A percentile compares a stretch with the other conserved stretches of the same genome.
Evolutionary conservation across 2,329 filamentous ascomycete genomes (phyloP).

Genomic region (Phialophora chinensis): DNA sequence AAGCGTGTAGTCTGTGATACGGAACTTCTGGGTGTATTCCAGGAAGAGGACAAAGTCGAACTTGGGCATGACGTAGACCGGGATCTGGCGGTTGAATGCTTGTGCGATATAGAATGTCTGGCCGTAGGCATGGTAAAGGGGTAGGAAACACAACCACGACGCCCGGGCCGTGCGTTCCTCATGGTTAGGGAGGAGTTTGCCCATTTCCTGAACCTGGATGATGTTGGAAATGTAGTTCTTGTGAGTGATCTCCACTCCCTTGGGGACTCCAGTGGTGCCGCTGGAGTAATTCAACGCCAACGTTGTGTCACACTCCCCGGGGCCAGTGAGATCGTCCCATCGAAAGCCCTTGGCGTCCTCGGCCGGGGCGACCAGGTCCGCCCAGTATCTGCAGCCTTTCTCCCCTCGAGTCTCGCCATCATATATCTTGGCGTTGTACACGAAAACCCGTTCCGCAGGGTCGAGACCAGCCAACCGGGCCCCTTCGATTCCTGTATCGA

Average conservation of each 20-base stretch:
- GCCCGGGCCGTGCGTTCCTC: slow-evolving; percentile 50
- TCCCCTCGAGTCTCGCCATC: slow-evolving; percentile 26
- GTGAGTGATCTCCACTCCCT: slow-evolving; percentile 84
- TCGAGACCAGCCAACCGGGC: slow-evolving; percentile 34
- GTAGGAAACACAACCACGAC: slow-evolving; percentile 70
- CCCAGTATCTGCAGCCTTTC: slow-evolving; percentile 36
- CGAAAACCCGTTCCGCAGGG: slow-evolving; percentile 34
- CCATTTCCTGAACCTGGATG: slow-evolving; percentile 31
- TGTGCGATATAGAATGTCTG: slow-evolving; percentile 74
- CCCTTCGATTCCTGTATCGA: slow-evolving; percentile 38
- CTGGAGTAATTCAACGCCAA: slow-evolving; percentile 76
- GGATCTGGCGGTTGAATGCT: slow-evolving; percentile 61
- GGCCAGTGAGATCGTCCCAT: slow-evolving; percentile 44
- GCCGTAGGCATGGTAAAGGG: slow-evolving; percentile 76
- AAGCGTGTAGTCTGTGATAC: slow-evolving; percentile 68
- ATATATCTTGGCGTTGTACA: slow-evolving; percentile 36
- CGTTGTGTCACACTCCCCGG: slow-evolving; percentile 52
- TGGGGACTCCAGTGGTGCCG: slow-evolving; percentile 79
- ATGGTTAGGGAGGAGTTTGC: slow-evolving; percentile 56
- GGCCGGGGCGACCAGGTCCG: slow-evolving; percentile 31
- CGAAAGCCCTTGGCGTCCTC: slow-evolving; percentile 36
- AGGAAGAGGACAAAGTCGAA: slow-evolving; percentile 79
- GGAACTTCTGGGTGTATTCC: slow-evolving; percentile 68
- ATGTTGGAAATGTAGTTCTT: slow-evolving; percentile 73
- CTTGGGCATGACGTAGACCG: slow-evolving; percentile 77